phyloP scores from a whole-genome alignment of 2,329 filamentous ascomycete genomes.

The Didymella pomorum region DNA sequence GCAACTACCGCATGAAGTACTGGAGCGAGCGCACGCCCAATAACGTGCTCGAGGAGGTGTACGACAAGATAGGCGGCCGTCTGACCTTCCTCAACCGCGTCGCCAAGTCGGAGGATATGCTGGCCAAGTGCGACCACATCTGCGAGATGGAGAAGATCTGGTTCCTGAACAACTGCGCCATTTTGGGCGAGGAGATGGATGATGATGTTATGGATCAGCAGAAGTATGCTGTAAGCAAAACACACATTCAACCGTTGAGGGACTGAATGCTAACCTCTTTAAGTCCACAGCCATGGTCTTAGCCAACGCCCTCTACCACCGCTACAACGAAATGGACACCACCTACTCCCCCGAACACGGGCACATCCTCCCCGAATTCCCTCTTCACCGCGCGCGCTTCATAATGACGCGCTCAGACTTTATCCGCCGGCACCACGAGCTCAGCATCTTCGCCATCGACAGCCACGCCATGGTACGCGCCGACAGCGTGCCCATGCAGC shows the following conservation, averaged over 20 bases:
- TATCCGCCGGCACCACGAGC: conserved; percentile 87
- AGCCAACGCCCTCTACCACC: conserved; percentile 87
- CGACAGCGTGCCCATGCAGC: conserved; percentile 95
- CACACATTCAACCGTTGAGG: too few relatives aligned
- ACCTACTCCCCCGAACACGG: conserved; percentile 72
- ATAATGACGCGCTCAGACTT: conserved; percentile 98
- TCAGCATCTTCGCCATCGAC: conserved; percentile 96
- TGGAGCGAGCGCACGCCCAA: conserved; percentile 67
- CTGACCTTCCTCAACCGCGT: conserved; percentile 88
- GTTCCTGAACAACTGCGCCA: conserved; percentile 80
- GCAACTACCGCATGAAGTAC: conserved; percentile 82
- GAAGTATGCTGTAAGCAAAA: conserved; percentile 79
- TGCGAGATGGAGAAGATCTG: conserved; percentile 76
- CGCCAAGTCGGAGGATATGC: conserved; percentile 84
- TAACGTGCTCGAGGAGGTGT: conserved; percentile 75
- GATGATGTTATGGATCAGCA: conserved; percentile 99
- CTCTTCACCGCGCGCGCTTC: conserved; percentile 59
- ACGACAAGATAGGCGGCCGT: conserved; percentile 85
- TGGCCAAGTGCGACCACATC: conserved; percentile 77
- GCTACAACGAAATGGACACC: conserved; percentile 68
- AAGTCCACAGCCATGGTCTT: conserved; percentile 94
- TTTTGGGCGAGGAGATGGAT: conserved; percentile 80
- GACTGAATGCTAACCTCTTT: too few relatives aligned
- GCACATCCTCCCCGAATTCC: conserved; percentile 79
- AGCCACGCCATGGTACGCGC: conserved; percentile 86